Percentiles rank a stretch among this genome's conserved stretches.
phyloP scores from a whole-genome alignment of 495 filamentous ascomycete genomes.

The Penicillium chermesinum region DNA sequence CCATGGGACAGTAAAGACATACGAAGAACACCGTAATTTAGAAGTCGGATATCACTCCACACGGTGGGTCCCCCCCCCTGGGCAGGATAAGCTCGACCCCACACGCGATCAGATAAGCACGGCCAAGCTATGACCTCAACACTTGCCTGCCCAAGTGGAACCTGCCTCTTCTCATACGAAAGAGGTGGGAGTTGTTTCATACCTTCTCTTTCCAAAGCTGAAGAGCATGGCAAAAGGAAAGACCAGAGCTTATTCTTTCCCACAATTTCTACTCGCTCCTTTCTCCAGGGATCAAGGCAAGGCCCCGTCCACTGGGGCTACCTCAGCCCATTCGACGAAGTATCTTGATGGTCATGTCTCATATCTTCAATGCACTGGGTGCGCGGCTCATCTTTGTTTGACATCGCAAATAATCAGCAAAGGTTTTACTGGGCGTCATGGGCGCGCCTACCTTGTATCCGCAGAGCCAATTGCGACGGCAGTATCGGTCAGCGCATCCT shows the following conservation, averaged over 20 bases:
- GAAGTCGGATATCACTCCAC: not conserved
- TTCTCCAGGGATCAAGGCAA: conserved; percentile 37
- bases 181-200: too few species aligned
- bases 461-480: conserved; percentile 23
- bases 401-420: conserved; percentile 79
- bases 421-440: conserved; percentile 91
- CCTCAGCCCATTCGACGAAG: conserved; percentile 19
- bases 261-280: conserved; percentile 51
- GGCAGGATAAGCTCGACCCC: not conserved
- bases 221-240: conserved; percentile 12
- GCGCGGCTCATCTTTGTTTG: conserved; percentile 69
- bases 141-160: too few species aligned
- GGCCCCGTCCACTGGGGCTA: conserved; percentile 16
- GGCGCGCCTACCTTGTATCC: conserved; percentile 83
- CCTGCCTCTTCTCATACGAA: too few species aligned
- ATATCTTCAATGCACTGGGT: conserved; percentile 67
- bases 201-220: not conserved
- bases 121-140: not conserved
- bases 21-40: too few species aligned
- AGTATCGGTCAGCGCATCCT: conserved; percentile 28
- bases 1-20: not conserved
- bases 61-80: not conserved
- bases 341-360: conserved; percentile 50
- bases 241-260: conserved; percentile 17
- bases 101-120: conserved; percentile 12